A percentile compares a stretch with the other conserved stretches of the same genome.
phyloP scores from a whole-genome alignment of 108 stramenopile genomes.

The Skeletonema grethae region DNA sequence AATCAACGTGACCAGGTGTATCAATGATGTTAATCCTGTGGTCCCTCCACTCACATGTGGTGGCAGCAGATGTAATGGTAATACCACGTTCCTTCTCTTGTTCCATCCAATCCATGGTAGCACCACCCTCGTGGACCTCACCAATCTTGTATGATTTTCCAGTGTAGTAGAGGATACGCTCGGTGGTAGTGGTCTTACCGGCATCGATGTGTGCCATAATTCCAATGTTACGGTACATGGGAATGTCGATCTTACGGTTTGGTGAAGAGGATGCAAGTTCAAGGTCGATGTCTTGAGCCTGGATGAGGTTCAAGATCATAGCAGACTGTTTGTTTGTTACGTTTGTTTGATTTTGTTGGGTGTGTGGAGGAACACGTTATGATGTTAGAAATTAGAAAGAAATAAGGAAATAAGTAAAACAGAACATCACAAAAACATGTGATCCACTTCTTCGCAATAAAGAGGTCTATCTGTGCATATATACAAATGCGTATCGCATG shows the following conservation, averaged over 20 bases:
- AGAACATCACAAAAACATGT: not conserved
- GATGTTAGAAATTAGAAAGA: not conserved
- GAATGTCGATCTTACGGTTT: conserved; percentile 78
- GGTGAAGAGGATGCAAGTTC: conserved; percentile 65
- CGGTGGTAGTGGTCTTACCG: conserved; percentile 99
- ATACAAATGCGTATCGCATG: too few species aligned
- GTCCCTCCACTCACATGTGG: conserved; percentile 94
- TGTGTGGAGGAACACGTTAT: not conserved
- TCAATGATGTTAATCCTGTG: conserved; percentile 98
- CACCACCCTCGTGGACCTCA: conserved; percentile 98
- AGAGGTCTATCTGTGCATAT: not conserved
- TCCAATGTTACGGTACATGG: conserved; percentile 97
- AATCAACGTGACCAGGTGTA: conserved; percentile 95
- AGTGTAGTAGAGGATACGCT: conserved; percentile 98
- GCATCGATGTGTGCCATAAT: conserved; percentile 99
- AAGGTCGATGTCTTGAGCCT: conserved; percentile 70
- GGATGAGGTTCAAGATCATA: conserved; percentile 18
- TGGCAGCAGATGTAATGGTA: conserved; percentile 99
- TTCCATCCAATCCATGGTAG: conserved; percentile 99
- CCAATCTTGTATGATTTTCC: conserved; percentile 98
- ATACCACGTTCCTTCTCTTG: conserved; percentile 99
- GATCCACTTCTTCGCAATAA: not conserved
- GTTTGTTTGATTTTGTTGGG: not conserved
- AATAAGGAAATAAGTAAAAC: not conserved
- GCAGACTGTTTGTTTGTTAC: not conserved